Conservation (phyloP, 2,329 filamentous ascomycete species). For the Colletotrichum spaethianum region DNA sequence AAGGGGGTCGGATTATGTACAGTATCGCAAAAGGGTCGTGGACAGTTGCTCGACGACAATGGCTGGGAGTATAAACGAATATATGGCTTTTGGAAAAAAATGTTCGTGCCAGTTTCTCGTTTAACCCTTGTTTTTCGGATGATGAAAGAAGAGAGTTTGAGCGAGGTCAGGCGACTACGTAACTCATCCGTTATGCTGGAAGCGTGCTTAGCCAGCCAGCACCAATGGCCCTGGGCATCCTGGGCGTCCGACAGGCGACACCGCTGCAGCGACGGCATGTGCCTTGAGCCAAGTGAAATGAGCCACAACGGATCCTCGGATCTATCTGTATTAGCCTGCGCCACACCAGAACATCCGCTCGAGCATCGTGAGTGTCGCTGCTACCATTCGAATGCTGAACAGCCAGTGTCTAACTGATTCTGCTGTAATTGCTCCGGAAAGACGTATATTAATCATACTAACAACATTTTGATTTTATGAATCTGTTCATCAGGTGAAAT, state of each 20-base stretch:
- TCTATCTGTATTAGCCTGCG: slow-evolving; percentile 13
- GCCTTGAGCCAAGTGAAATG: not conserved
- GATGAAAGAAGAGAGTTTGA: slow-evolving; percentile 39
- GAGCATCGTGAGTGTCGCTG: not conserved
- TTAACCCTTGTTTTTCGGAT: slow-evolving; percentile 10
- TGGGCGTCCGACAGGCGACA: slow-evolving; percentile 4
- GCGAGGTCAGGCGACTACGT: slow-evolving; percentile 18
- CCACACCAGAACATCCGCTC: slow-evolving; percentile 11
- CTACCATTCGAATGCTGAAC: not conserved
- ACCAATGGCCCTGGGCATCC: slow-evolving; percentile 2
- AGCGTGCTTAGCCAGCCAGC: slow-evolving; percentile 11
- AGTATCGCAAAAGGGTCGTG: not conserved
- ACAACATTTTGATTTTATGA: too few species aligned
- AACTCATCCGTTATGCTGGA: slow-evolving; percentile 28
- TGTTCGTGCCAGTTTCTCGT: not conserved
- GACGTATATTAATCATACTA: not conserved
- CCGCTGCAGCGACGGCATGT: not conserved
- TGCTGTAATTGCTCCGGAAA: not conserved
- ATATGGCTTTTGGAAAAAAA: not conserved
- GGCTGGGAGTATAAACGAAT: not conserved
- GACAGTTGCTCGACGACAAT: not conserved
- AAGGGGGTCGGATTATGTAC: slow-evolving; percentile 10
- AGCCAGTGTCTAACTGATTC: not conserved
- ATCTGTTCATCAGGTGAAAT: not conserved
- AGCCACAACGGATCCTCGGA: slow-evolving; percentile 6